Base-by-base conservation (phyloP, 495 filamentous ascomycete species). In the Trichoderma virens region DNA sequence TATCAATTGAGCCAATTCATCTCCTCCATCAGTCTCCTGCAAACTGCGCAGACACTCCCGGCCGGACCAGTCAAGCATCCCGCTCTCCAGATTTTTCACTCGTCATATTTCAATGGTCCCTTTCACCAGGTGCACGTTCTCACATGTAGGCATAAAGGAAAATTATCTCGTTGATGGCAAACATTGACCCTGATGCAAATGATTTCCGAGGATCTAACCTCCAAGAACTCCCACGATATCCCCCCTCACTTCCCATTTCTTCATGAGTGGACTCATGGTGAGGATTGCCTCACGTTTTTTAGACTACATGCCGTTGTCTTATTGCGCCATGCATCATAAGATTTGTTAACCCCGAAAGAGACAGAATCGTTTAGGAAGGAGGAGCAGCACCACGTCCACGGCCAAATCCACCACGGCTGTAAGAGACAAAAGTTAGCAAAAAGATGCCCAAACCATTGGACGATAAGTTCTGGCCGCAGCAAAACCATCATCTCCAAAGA, bases 401-500 rank as follows among this genome's bases (percentile, higher is more conserved):
- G 75, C 92, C 91, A 78, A 92, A 91, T 70, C 90, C 91, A 82
- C 91, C 90, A 86, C 91, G 91, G 88, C 85, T 87, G 68, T 70
- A 66, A 66, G 59, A 11, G 0, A 41, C 69, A 67, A 67, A 62
- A 66, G 73, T 80, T 61, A 78, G 66, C 62, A 66, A 34, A 39
- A n/a, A n/a, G n/a, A 5, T 32, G 27, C 18, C 20, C 54, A 18
- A 64, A 60, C 47, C 8, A 27, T 28, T 41, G 34, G 34, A n/a
- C 60, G 3, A 11, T 1, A 20, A 23, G 5, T 38, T 61, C 59
- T 5, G 5, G 11, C 60, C 14, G 59, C 64, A 62, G 38, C 30
- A 47, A 61, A 4, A 25, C 38, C 59, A n/a, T 47, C 11, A 56
- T 25, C 20, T 28, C 23, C 9, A n/a, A 6, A 47, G 25, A 56